Conservation (phyloP, 495 filamentous ascomycete species). For the Daldinia caldariorum region DNA sequence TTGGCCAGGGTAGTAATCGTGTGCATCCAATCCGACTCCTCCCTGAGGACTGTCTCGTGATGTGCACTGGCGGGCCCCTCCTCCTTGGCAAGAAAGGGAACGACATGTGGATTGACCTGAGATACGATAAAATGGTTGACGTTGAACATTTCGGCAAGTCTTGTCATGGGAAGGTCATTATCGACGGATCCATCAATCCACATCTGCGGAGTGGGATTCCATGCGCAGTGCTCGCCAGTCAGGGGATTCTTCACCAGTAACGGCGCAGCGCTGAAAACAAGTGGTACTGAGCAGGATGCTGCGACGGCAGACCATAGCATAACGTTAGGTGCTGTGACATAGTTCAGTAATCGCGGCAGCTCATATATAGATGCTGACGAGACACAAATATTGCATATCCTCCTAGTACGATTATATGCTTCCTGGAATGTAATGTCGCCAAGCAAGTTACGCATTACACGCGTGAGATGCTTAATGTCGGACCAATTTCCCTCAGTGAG, state of each 20-base stretch:
- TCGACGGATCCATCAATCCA: conserved; percentile 97
- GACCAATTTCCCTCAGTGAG: conserved; percentile 83
- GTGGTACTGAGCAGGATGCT: conserved; percentile 91
- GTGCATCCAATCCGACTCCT: conserved; percentile 67
- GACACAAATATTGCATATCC: conserved; percentile 93
- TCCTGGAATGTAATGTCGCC: conserved; percentile 95
- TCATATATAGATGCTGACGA: conserved; percentile 89
- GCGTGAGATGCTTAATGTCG: conserved; percentile 80
- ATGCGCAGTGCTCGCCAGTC: conserved; percentile 79
- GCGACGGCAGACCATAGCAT: conserved; percentile 96
- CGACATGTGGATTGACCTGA: conserved; percentile 93
- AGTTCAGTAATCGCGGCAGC: conserved; percentile 86
- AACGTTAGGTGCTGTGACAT: conserved; percentile 91
- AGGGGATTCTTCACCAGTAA: conserved; percentile 86
- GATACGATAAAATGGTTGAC: conserved; percentile 98
- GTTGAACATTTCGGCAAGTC: conserved; percentile 94
- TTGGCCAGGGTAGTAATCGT: conserved; percentile 79
- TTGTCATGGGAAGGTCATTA: conserved; percentile 91
- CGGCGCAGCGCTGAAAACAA: conserved; percentile 80
- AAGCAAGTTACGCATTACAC: conserved; percentile 80
- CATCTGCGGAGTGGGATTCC: conserved; percentile 82
- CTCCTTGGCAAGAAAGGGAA: conserved; percentile 83
- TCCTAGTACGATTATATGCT: conserved; percentile 88
- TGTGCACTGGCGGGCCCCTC: conserved; percentile 61
- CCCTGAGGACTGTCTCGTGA: conserved; percentile 50